These are phyloP conservation scores for Theobroma grandiflorum DNA, from an alignment of 441 rosid genomes.

Conservation along the genomic window DNA sequence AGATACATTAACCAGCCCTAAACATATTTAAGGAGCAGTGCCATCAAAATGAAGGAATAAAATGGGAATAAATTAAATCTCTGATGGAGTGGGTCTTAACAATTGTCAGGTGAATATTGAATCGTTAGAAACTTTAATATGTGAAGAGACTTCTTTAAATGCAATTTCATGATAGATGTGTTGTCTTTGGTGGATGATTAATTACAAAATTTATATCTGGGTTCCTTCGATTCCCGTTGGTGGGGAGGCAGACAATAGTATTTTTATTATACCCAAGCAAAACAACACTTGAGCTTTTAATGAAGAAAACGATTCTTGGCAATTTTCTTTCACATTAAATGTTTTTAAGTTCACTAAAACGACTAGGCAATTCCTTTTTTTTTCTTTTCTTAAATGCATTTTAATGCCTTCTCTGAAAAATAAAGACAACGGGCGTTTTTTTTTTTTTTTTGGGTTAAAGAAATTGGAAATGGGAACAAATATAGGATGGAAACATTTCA, in stretches of 20 bases:
- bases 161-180: conserved; percentile 18
- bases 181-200: conserved; percentile 32
- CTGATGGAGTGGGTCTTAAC: neutral
- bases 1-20: no score
- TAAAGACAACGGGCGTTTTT: neutral
- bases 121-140: conserved; percentile 23
- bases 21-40: no score
- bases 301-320: conserved; percentile 26
- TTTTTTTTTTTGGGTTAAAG: neutral
- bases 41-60: neutral
- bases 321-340: conserved; percentile 13
- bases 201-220: conserved; percentile 30
- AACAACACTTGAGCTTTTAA: conserved; percentile 33
- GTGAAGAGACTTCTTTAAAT: conserved; percentile 40
- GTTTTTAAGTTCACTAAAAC: neutral
- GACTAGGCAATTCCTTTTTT: neutral
- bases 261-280: conserved; percentile 4
- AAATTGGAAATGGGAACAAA: neutral
- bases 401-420: neutral
- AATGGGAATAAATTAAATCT: neutral
- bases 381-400: neutral
- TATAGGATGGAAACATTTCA: neutral
- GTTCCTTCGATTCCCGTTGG: conserved; percentile 26
- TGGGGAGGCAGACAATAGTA: conserved; percentile 36
- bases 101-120: conserved; percentile 18